Evolutionary conservation across 441 rosid species (phyloP).

Genomic region (Pelargonium cotyledonis): DNA sequence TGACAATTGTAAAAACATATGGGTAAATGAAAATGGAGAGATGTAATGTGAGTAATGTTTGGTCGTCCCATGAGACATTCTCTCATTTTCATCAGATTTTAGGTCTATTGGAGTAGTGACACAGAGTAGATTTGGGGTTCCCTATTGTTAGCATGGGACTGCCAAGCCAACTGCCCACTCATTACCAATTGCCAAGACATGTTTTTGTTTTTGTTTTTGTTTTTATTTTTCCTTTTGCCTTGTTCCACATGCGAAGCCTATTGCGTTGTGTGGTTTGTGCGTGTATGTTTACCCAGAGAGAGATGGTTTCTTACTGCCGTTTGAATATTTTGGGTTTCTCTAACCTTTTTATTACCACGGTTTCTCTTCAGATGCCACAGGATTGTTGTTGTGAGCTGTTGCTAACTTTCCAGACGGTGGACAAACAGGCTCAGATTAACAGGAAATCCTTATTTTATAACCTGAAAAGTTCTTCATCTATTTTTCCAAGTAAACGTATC

Average conservation of each 20-base stretch:
- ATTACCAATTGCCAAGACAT: neutral
- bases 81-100: neutral
- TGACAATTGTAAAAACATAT: neutral
- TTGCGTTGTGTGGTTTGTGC: neutral
- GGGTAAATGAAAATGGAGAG: neutral
- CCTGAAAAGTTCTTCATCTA: constrained; percentile 32
- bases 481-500: constrained; percentile 68
- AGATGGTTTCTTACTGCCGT: neutral
- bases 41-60: neutral
- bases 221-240: neutral
- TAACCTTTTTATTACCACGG: constrained; percentile 10
- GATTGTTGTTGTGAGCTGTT: constrained; percentile 33
- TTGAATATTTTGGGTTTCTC: neutral
- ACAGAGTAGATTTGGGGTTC: neutral
- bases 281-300: neutral
- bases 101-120: neutral
- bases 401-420: constrained; percentile 28
- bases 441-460: constrained; percentile 41
- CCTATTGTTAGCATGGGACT: neutral
- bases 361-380: constrained; percentile 33
- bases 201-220: neutral
- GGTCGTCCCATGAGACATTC: neutral
- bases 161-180: neutral
- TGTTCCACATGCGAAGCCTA: neutral
- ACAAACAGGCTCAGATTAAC: constrained; percentile 29